A percentile compares a stretch with the other conserved stretches of the same genome.
These are phyloP conservation scores for Xylaria sp. DNA, from an alignment of 2,329 filamentous ascomycete species.

Conservation along the genomic window DNA sequence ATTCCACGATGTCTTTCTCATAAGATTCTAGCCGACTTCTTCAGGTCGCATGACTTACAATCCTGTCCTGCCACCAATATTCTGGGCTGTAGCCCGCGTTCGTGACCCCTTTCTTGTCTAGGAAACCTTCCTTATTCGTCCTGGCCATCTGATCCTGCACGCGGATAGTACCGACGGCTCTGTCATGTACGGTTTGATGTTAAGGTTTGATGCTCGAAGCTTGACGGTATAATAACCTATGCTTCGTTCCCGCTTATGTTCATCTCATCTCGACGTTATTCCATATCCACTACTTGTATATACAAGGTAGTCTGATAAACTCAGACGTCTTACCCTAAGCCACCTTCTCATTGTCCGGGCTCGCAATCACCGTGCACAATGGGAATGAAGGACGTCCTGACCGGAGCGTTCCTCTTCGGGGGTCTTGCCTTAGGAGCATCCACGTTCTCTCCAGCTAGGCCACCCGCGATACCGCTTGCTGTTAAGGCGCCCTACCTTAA, in stretches of 20 bases:
- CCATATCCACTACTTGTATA: conserved; percentile 25
- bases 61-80: conserved; percentile 35
- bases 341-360: conserved; percentile 8
- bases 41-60: conserved; percentile 46
- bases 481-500: conserved; percentile 81
- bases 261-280: conserved; percentile 37
- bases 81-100: conserved; percentile 38
- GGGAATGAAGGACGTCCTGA: conserved; percentile 43
- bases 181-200: conserved; percentile 24
- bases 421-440: conserved; percentile 54
- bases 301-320: conserved; percentile 19
- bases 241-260: conserved; percentile 20
- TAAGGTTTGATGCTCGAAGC: conserved; percentile 29
- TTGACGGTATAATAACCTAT: conserved; percentile 39
- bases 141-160: conserved; percentile 44
- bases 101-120: conserved; percentile 37
- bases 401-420: conserved; percentile 46
- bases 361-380: conserved; percentile 36
- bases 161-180: conserved; percentile 23
- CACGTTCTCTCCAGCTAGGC: conserved; percentile 70
- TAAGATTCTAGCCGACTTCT: conserved; percentile 27
- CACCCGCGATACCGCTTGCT: conserved; percentile 75
- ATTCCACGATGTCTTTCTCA: conserved; percentile 32
- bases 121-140: conserved; percentile 49
- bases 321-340: conserved; percentile 16